Evolutionary conservation across 1,139 yeast genomes (phyloP), one percentile per base, ranked within the genome.

Genomic region (Tardiomyces blankii): DNA sequence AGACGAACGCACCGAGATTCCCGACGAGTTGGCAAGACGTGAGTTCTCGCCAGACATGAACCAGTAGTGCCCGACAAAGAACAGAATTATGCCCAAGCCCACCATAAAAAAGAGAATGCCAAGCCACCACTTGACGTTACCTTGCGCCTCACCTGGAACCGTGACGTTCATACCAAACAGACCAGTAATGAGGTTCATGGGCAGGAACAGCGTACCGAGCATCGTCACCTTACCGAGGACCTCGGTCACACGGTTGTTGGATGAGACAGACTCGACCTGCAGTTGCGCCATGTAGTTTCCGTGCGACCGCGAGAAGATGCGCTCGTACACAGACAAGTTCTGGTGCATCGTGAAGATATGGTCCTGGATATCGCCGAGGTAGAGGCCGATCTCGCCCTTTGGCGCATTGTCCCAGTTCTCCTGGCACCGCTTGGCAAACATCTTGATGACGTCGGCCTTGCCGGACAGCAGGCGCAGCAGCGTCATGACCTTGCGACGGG

Each of bases 281-380:
- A 89, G 71, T 63, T 88, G 96, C 0, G 97, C 96, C 62, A 89
- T 71, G 63, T 89, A 89, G 62, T 89, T 89, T 25, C 95, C 76
- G 63, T 89, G 97, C 0, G 95, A 83, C 54, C 97, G 75, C 41
- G 94, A 81, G 60, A 91, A 82, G 56, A 89, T 88, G 73, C 89
- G 89, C 64, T 89, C 98, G 59, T 87, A 89, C 2, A 95, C 86
- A 44, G 81, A 66, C 60, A 89, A 74, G 58, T 87, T 88, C 64
- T 88, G 96, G 64, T 81, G 84, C 97, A 89, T 89, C 16, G 97
- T 89, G 51, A 89, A 80, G 57, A 89, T 85, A 74, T 89, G 98
- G 73, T 89, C 97, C 68, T 89, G 97, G 59, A 89, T 89, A 78
- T 91, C 98, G 49, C 97, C 96, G 51, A 91, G 68, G 63, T 89